These are phyloP conservation scores for Anacardium occidentale DNA, from an alignment of 345 rosid species.

Conservation along the genomic window DNA sequence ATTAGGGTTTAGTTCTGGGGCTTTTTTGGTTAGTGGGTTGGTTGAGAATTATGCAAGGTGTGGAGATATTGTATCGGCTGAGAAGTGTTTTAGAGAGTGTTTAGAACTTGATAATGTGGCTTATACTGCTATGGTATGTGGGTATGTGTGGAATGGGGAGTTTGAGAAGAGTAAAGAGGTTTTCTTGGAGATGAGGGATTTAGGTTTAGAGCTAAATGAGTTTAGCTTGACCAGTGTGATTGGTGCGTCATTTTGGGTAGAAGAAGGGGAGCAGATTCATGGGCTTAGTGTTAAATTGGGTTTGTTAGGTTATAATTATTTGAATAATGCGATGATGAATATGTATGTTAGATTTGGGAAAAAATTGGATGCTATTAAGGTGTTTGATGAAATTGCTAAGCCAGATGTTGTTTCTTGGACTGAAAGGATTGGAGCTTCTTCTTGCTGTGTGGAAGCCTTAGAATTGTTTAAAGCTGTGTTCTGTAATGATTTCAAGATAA, in stretches of 20 bases:
- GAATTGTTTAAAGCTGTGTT: conserved; percentile 28
- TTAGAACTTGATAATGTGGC: conserved; percentile 34
- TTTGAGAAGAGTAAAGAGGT: conserved; percentile 31
- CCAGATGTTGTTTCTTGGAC: conserved; percentile 47
- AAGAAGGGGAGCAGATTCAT: conserved; percentile 45
- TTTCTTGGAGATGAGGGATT: conserved; percentile 26
- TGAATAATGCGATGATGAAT: conserved; percentile 40
- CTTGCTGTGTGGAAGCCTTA: conserved; percentile 32
- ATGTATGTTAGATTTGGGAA: conserved; percentile 35
- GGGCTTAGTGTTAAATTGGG: conserved; percentile 41
- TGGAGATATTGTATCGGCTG: conserved; percentile 37
- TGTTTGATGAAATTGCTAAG: conserved; percentile 44
- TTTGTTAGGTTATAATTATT: conserved; percentile 31
- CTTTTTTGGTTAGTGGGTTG: conserved; percentile 39
- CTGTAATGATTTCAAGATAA: conserved; percentile 21
- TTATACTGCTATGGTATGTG: conserved; percentile 35
- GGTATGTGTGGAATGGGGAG: conserved; percentile 38
- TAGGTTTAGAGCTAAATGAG: conserved; percentile 3
- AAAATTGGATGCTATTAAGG: conserved; percentile 26
- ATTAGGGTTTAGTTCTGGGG: conserved; percentile 15
- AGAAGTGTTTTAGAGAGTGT: conserved; percentile 42
- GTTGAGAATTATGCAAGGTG: conserved; percentile 38
- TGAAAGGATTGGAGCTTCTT: conserved; percentile 42
- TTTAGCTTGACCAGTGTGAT: conserved; percentile 39
- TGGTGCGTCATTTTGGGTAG: conserved; percentile 30